Conservation (phyloP, 2,329 filamentous ascomycete species). For the Aureobasidium zeae region DNA sequence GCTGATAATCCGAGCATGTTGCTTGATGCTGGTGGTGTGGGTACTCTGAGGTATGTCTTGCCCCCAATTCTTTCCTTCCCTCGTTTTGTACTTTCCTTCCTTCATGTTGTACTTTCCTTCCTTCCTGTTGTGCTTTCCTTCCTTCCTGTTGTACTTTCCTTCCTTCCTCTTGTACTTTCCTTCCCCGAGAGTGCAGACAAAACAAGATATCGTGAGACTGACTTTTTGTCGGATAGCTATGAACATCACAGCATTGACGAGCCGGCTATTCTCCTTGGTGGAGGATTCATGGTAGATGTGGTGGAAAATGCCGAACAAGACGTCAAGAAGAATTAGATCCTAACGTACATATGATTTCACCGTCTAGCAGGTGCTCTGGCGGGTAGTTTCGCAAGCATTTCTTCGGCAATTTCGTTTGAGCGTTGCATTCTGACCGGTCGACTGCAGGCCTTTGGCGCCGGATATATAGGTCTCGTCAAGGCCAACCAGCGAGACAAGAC, state of each 20-base stretch:
- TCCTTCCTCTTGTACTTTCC: too few relatives aligned
- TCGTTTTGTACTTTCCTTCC: too few relatives aligned
- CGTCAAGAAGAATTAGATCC: slow-evolving; percentile 7
- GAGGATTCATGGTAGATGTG: slow-evolving; percentile 43
- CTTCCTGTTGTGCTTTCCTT: too few relatives aligned
- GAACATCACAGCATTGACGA: slow-evolving; percentile 42
- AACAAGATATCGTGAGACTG: not conserved
- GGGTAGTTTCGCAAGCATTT: slow-evolving; percentile 6
- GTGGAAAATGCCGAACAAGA: slow-evolving; percentile 33
- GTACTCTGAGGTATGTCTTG: slow-evolving; percentile 37
- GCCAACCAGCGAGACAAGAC: slow-evolving; percentile 23
- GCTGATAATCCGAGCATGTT: slow-evolving; percentile 69
- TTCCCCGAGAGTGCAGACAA: not conserved
- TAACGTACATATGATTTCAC: too few relatives aligned
- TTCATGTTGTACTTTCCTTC: too few relatives aligned
- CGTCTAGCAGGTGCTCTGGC: too few relatives aligned
- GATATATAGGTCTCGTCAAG: slow-evolving; percentile 21
- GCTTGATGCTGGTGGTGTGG: slow-evolving; percentile 56
- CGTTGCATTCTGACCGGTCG: slow-evolving; percentile 21
- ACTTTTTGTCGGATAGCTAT: slow-evolving; percentile 30
- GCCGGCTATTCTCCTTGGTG: slow-evolving; percentile 43
- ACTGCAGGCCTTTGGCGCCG: slow-evolving; percentile 22
- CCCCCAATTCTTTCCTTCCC: too few relatives aligned
- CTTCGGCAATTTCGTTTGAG: not conserved
- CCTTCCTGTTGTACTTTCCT: too few relatives aligned